A percentile compares a stretch with the other conserved stretches of the same genome.
phyloP scores from a whole-genome alignment of 2,329 filamentous ascomycete genomes.

The Fusarium sulawesiense region DNA sequence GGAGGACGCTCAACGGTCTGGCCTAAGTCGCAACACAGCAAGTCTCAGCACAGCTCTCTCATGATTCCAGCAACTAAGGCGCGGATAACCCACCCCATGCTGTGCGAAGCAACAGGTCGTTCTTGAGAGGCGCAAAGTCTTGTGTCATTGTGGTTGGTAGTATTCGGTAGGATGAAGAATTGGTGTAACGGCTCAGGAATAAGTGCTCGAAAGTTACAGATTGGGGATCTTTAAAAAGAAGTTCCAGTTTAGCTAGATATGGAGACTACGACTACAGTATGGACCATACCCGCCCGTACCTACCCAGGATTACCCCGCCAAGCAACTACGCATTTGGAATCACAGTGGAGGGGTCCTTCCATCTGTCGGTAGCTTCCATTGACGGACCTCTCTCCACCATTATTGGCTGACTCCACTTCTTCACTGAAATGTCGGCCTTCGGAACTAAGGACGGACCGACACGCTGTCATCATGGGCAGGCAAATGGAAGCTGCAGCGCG shows the following conservation, averaged over 20 bases:
- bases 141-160: conserved; percentile 68
- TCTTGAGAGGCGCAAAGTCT: conserved; percentile 86
- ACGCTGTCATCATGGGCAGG: conserved; percentile 38
- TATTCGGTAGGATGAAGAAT: conserved; percentile 2
- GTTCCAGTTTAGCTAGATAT: conserved; percentile 8
- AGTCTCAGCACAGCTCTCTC: conserved; percentile 38
- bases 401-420: conserved; percentile 7
- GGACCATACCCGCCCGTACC: neutral
- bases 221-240: conserved; percentile 25
- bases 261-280: neutral
- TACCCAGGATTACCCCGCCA: conserved; percentile 26
- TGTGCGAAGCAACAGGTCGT: conserved; percentile 90
- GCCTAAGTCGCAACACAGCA: conserved; percentile 62
- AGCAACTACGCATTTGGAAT: conserved; percentile 23
- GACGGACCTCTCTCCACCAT: conserved; percentile 1
- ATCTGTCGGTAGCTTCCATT: neutral
- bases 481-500: conserved; percentile 19
- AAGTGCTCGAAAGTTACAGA: conserved; percentile 17
- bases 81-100: conserved; percentile 76
- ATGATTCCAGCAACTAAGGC: conserved; percentile 16
- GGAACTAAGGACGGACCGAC: conserved; percentile 44
- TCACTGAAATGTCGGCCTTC: neutral
- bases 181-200: conserved; percentile 8
- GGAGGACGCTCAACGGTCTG: conserved; percentile 92
- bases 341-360: conserved; percentile 30